These are phyloP conservation scores for Paxillus rubicundulus DNA, from an alignment of 768 basidiomycete species.

Conservation along the genomic window DNA sequence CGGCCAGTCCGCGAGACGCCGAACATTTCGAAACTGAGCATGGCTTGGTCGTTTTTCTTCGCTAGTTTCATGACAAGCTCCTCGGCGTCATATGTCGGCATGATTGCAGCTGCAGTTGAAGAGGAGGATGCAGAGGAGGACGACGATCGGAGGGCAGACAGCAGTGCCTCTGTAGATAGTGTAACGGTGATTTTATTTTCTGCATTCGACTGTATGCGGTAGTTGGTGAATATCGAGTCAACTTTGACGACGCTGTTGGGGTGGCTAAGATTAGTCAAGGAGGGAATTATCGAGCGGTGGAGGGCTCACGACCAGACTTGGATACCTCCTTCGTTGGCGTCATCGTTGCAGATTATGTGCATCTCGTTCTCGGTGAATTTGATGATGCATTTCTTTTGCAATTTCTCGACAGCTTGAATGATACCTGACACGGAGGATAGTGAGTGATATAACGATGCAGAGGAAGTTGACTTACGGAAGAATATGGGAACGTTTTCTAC, in stretches of 20 bases:
- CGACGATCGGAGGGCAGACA: constrained; percentile 69
- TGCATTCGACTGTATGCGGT: constrained; percentile 86
- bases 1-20: constrained; percentile 63
- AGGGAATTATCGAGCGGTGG: constrained; percentile 25
- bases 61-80: constrained; percentile 82
- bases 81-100: constrained; percentile 47
- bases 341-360: constrained; percentile 81
- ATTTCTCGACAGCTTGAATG: constrained; percentile 77
- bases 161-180: constrained; percentile 71
- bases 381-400: constrained; percentile 82
- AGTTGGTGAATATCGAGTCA: constrained; percentile 65
- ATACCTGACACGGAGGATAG: constrained; percentile 46
- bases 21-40: constrained; percentile 73
- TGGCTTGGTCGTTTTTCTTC: constrained; percentile 79
- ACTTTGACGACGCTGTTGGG: constrained; percentile 57
- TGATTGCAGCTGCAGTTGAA: constrained; percentile 25
- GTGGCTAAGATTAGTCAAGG: constrained; percentile 11
- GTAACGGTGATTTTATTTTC: constrained; percentile 76
- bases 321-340: constrained; percentile 77
- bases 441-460: neutral
- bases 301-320: constrained; percentile 77
- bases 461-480: constrained; percentile 38
- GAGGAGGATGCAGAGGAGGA: constrained; percentile 47
- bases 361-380: constrained; percentile 72
- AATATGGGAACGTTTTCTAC: constrained; percentile 59